Evolutionary conservation across 371 early-diverging fungal species (phyloP).

Genomic region (Mucor indicus): DNA sequence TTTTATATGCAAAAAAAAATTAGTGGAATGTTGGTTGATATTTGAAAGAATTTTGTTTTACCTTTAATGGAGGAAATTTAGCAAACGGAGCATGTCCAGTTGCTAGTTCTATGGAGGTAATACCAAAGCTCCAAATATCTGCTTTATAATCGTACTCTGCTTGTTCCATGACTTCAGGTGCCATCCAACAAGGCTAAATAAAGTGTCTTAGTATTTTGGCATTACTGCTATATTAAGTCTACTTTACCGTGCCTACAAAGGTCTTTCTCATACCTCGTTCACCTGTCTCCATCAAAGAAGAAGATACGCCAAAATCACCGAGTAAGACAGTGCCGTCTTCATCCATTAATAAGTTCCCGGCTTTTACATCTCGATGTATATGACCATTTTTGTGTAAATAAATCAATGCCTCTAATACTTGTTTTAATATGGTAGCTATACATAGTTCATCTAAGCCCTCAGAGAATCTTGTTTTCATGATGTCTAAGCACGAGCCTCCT

Average conservation of each 20-base stretch:
- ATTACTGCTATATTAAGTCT: too few species aligned
- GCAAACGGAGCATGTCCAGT: constrained; percentile 94
- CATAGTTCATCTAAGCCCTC: constrained; percentile 82
- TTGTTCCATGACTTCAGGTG: constrained; percentile 78
- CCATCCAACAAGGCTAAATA: constrained; percentile 85
- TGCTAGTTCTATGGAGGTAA: constrained; percentile 86
- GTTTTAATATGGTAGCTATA: constrained; percentile 85
- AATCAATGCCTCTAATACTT: constrained; percentile 78
- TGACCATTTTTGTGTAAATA: constrained; percentile 87
- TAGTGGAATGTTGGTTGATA: too few species aligned
- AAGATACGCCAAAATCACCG: constrained; percentile 90
- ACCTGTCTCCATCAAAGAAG: constrained; percentile 75
- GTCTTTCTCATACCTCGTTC: constrained; percentile 79
- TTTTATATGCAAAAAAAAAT: too few species aligned
- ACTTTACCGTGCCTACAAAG: constrained; percentile 79
- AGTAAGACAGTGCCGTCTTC: constrained; percentile 80
- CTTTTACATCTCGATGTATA: constrained; percentile 93
- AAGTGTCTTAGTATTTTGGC: too few species aligned
- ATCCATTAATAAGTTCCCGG: constrained; percentile 85
- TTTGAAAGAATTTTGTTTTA: too few species aligned
- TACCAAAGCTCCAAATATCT: constrained; percentile 94
- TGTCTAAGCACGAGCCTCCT: constrained; percentile 83
- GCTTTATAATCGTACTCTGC: constrained; percentile 86
- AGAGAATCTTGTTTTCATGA: constrained; percentile 80
- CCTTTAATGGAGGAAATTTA: constrained; percentile 87